Percentiles rank a stretch among this genome's conserved stretches.
Evolutionary conservation across 2,329 filamentous ascomycete species (phyloP).

Genomic region (Byssothecium circinans): DNA sequence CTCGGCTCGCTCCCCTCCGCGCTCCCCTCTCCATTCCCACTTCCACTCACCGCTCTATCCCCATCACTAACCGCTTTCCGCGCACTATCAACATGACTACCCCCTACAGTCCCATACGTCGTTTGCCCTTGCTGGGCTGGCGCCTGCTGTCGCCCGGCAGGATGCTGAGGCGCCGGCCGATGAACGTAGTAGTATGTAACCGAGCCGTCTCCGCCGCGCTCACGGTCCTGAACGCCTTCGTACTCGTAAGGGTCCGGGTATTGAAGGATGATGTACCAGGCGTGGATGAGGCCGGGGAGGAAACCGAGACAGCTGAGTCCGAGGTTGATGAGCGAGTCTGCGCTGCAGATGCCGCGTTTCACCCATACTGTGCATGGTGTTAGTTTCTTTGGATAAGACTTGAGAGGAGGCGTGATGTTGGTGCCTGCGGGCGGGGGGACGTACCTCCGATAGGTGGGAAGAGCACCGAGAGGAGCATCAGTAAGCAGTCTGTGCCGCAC

Average conservation of each 20-base stretch:
- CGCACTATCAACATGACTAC: too few relatives aligned
- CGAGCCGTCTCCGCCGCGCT: slow-evolving; percentile 54
- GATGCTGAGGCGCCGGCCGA: slow-evolving; percentile 26
- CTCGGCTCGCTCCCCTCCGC: slow-evolving; percentile 37
- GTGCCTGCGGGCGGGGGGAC: slow-evolving; percentile 22
- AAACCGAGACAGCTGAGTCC: slow-evolving; percentile 67
- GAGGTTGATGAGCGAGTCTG: slow-evolving; percentile 93
- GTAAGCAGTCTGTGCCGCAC: slow-evolving; percentile 63
- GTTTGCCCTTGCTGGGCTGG: slow-evolving; percentile 30
- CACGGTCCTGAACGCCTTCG: slow-evolving; percentile 60
- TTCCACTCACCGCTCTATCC: too few relatives aligned
- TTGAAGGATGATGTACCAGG: slow-evolving; percentile 97
- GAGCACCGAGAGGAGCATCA: slow-evolving; percentile 62
- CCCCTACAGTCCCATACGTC: too few relatives aligned
- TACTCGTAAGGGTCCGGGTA: slow-evolving; percentile 75
- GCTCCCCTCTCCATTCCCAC: slow-evolving; percentile 9
- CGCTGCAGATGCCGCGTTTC: slow-evolving; percentile 88
- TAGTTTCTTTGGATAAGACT: not conserved
- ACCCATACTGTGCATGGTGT: slow-evolving; percentile 74
- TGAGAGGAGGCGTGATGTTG: not conserved
- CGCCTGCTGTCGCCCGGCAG: slow-evolving; percentile 7
- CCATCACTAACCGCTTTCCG: too few relatives aligned
- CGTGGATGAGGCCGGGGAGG: slow-evolving; percentile 85
- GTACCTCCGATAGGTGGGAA: slow-evolving; percentile 62
- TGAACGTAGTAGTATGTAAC: slow-evolving; percentile 76